Evolutionary conservation across 495 filamentous ascomycete genomes (phyloP), one percentile per base, ranked within the genome.

Genomic region (Thermochaetoides thermophila): DNA sequence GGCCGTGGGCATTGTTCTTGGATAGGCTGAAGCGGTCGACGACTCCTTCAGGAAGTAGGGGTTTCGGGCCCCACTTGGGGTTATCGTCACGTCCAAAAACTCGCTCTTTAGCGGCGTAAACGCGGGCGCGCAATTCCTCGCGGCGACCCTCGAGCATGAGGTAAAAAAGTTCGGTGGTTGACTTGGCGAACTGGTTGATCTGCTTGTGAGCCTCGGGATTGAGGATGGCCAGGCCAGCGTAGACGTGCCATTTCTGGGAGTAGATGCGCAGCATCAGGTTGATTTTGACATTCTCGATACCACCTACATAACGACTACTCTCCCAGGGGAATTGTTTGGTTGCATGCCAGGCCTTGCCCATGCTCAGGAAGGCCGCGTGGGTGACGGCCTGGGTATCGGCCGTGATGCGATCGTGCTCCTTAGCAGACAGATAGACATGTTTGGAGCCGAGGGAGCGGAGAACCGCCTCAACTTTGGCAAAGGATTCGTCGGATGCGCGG

Each of bases 261-360:
- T 95, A 97, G 55, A 97, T 97, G 45, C 89, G 83, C 39, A 97
- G 59, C 24, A 84, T 96, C 39, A 95, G 73, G 56, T 97, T 97
- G 58, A 95, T 95, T 62, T 97, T 97, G 50, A 96, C 84, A 57
- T 97, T 97, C 61, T 97, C 89, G 50, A 97, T 94, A 16, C 91
- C 89, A 32, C 89, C 87, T 3, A 92, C 69, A 62, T 94, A 97
- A 37, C 87, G 83, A 5, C 74, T 70, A 28, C 81, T 74, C 43
- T 97, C 89, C 89, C 89, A 97, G 2, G 89, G 89, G 46, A 94
- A 96, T 46, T 95, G 84, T 19, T 75, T 62, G 52, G 84, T 93
- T 15, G 84, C 84, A 43, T 78, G 75, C 89, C 89, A 97, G 21
- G 89, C 89, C 24, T 84, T 84, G 33, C 89, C 89, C 89, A 97